Percentiles rank a stretch among this genome's conserved stretches.
Evolutionary conservation across 2,329 filamentous ascomycete species (phyloP).

Genomic region (Berkeleyomyces basicola): DNA sequence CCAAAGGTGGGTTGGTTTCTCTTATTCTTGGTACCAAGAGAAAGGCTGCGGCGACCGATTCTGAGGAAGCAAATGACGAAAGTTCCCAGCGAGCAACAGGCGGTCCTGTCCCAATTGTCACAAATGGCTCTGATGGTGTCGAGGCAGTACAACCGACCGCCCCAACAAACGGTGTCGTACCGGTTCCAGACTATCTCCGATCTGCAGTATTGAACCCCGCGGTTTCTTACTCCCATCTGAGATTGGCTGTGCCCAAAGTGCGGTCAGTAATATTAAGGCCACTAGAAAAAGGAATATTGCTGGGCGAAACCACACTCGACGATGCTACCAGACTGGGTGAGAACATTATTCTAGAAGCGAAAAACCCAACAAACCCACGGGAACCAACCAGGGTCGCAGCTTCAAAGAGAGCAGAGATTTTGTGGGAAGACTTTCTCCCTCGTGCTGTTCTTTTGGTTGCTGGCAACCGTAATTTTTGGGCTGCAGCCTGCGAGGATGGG

Average conservation of each 20-base stretch:
- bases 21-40: conserved; percentile 88
- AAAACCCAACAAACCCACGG: conserved; percentile 59
- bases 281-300: conserved; percentile 49
- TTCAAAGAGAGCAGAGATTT: conserved; percentile 57
- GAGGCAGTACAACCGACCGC: conserved; percentile 54
- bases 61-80: conserved; percentile 55
- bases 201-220: conserved; percentile 75
- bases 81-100: conserved; percentile 36
- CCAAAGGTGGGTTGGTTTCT: conserved; percentile 70
- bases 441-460: conserved; percentile 76
- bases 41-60: conserved; percentile 53
- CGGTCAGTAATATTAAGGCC: conserved; percentile 68
- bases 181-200: conserved; percentile 68
- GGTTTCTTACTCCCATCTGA: conserved; percentile 64
- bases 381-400: conserved; percentile 77
- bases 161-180: conserved; percentile 41
- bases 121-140: conserved; percentile 61
- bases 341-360: conserved; percentile 71
- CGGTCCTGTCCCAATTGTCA: conserved; percentile 57
- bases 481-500: conserved; percentile 83
- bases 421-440: conserved; percentile 93
- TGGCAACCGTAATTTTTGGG: conserved; percentile 82
- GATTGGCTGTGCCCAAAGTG: conserved; percentile 76
- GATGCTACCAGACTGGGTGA: conserved; percentile 47
- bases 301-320: conserved; percentile 35